phyloP scores from a whole-genome alignment of 306 rosid genomes.

The Lathyrus sativus region DNA sequence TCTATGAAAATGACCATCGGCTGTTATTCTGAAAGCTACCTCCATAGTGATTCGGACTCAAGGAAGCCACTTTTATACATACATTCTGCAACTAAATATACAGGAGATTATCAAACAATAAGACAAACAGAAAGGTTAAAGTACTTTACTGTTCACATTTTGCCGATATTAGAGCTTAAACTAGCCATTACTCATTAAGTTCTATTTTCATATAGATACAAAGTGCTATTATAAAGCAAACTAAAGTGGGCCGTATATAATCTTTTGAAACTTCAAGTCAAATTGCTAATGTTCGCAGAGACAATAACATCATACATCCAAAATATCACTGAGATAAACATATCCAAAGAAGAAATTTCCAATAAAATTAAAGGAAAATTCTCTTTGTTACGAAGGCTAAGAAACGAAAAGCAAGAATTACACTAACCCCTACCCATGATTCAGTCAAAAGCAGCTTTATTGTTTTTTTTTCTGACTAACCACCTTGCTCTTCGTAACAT shows the following conservation, averaged over 20 bases:
- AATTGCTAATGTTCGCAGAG: constrained; percentile 22
- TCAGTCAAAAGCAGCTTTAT: too few species aligned
- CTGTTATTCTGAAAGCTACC: constrained; percentile 39
- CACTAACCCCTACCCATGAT: too few species aligned
- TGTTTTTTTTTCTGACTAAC: too few species aligned
- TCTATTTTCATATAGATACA: constrained; percentile 8
- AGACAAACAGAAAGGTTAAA: constrained; percentile 10
- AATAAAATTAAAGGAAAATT: background rate
- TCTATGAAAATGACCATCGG: background rate
- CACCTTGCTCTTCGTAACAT: too few species aligned
- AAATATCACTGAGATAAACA: constrained; percentile 15
- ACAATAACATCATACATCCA: constrained; percentile 26
- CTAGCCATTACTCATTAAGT: constrained; percentile 17
- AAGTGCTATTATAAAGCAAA: constrained; percentile 12
- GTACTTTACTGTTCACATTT: constrained; percentile 16
- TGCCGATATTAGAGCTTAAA: constrained; percentile 21
- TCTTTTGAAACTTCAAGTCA: constrained; percentile 21
- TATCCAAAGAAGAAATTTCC: constrained; percentile 17
- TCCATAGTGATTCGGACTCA: constrained; percentile 12
- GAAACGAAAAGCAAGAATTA: too few species aligned
- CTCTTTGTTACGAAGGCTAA: too few species aligned
- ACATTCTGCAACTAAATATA: constrained; percentile 46
- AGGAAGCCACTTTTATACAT: constrained; percentile 39
- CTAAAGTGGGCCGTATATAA: constrained; percentile 27
- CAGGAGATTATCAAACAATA: constrained; percentile 18